phyloP scores from a whole-genome alignment of 352 stramenopile species.

The Globisporangium rhizosaccharum region DNA sequence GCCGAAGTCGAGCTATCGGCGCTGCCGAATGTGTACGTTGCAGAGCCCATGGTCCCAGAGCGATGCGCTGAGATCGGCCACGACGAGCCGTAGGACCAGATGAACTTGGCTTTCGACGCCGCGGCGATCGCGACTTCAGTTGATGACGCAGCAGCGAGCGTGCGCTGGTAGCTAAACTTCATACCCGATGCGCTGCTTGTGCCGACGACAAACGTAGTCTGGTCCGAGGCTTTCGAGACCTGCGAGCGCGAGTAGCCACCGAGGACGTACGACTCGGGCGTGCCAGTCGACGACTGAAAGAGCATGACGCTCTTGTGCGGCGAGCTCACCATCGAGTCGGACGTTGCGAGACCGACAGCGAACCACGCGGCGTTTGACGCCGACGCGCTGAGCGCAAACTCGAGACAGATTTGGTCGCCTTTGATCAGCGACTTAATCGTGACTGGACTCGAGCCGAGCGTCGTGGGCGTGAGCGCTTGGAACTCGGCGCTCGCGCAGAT shows the following conservation, averaged over 20 bases:
- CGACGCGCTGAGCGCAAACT: constrained; percentile 49
- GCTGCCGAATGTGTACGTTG: constrained; percentile 45
- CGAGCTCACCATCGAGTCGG: constrained; percentile 58
- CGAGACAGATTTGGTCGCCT: constrained; percentile 54
- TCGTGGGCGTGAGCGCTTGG: constrained; percentile 29
- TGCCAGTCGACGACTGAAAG: constrained; percentile 38
- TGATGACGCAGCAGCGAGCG: constrained; percentile 34
- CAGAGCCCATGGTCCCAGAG: constrained; percentile 42
- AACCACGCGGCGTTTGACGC: constrained; percentile 47
- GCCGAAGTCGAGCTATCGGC: background rate
- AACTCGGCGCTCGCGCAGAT: constrained; percentile 65
- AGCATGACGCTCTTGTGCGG: constrained; percentile 69
- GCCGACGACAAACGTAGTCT: constrained; percentile 35
- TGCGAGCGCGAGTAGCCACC: constrained; percentile 32
- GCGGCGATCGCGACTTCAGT: constrained; percentile 48
- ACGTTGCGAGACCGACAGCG: constrained; percentile 43
- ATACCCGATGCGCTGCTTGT: constrained; percentile 31
- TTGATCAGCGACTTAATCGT: constrained; percentile 51
- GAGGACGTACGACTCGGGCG: constrained; percentile 42
- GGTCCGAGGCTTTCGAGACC: constrained; percentile 36
- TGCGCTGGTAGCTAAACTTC: constrained; percentile 71
- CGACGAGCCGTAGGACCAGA: constrained; percentile 69
- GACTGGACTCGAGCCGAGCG: constrained; percentile 54
- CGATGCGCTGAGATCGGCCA: constrained; percentile 55
- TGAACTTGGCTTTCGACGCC: constrained; percentile 30